Conservation (phyloP, 116 monocot species). For the Cymodocea nodosa region DNA sequence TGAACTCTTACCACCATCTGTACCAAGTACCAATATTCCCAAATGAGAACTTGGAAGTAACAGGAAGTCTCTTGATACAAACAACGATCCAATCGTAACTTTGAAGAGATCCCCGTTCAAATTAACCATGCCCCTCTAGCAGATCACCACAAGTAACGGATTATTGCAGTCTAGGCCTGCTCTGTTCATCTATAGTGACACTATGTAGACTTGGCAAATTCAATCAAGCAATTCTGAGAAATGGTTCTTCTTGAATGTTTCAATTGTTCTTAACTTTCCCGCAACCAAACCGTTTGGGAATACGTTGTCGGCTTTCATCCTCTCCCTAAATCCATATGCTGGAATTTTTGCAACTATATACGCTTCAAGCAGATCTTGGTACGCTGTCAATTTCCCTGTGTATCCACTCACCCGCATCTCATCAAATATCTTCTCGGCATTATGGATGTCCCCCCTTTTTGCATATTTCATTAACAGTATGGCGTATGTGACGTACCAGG, state of each 20-base stretch:
- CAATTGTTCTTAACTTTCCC: constrained; percentile 31
- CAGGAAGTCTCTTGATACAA: too few relatives aligned
- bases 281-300: constrained; percentile 31
- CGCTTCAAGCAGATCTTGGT: constrained; percentile 41
- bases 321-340: constrained; percentile 75
- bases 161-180: too few relatives aligned
- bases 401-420: constrained; percentile 40
- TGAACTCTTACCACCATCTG: too few relatives aligned
- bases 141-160: too few relatives aligned
- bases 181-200: too few relatives aligned
- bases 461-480: constrained; percentile 40
- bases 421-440: constrained; percentile 70
- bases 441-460: constrained; percentile 61
- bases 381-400: constrained; percentile 33
- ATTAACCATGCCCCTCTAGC: too few relatives aligned
- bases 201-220: not conserved
- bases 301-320: constrained; percentile 75
- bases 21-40: too few relatives aligned
- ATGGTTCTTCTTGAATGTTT: constrained; percentile 38
- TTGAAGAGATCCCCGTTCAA: too few relatives aligned
- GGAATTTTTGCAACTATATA: constrained; percentile 63
- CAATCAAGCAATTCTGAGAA: constrained; percentile 49
- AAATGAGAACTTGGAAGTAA: too few relatives aligned
- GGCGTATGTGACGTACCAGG: constrained; percentile 43
- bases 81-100: too few relatives aligned